These are phyloP conservation scores for Globisporangium paroecandrum DNA, from an alignment of 352 stramenopile species.

Conservation along the genomic window DNA sequence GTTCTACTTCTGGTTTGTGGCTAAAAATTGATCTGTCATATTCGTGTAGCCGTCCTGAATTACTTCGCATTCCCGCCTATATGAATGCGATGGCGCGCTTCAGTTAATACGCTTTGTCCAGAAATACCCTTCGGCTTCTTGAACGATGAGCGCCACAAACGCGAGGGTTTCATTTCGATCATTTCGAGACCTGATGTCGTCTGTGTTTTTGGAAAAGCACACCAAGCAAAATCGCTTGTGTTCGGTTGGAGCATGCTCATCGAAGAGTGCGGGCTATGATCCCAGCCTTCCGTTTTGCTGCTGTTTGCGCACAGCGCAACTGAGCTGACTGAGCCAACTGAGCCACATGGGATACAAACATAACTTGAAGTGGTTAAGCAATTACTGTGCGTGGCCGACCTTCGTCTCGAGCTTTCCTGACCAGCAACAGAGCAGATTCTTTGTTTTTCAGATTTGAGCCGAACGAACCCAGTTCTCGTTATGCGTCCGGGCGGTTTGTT, in stretches of 20 bases:
- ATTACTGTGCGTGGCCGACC: too few relatives aligned
- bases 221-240: neutral
- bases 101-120: neutral
- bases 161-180: slow-evolving; percentile 7
- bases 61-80: neutral
- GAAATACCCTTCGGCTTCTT: slow-evolving; percentile 8
- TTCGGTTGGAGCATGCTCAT: neutral
- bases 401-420: too few relatives aligned
- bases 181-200: neutral
- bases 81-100: neutral
- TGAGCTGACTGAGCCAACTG: too few relatives aligned
- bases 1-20: slow-evolving; percentile 1
- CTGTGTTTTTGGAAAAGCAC: neutral
- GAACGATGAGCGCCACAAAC: slow-evolving; percentile 2
- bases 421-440: too few relatives aligned
- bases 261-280: neutral
- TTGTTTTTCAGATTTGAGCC: too few relatives aligned
- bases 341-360: too few relatives aligned
- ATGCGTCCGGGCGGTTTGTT: too few relatives aligned
- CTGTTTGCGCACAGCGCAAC: too few relatives aligned
- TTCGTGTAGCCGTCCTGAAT: neutral
- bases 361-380: too few relatives aligned
- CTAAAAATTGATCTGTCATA: slow-evolving; percentile 6
- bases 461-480: too few relatives aligned
- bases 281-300: neutral